Base-by-base conservation (phyloP, 306 rosid genomes). In the Boehmeria nivea region DNA sequence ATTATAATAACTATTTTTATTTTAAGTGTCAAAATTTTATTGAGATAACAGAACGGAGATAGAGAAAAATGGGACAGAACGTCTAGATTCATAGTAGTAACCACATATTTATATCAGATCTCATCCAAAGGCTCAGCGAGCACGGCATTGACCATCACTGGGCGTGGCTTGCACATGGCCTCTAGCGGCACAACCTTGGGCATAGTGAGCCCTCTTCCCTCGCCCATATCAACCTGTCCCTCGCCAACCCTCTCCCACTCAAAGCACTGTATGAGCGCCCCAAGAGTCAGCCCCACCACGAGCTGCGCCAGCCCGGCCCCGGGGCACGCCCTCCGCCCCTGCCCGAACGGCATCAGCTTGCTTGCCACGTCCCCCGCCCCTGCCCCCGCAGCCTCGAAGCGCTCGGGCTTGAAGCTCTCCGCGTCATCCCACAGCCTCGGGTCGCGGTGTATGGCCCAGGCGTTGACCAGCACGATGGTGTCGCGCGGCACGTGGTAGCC, bases 391-490 rank as follows among this genome's bases (percentile, higher is more conserved):
- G n/a, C 17, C 45, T 40, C 16, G 17, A 40, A 40, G 8, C 45
- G 15, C 45, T 40, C 45, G 1, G 45, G 45, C n/a, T 11, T 40
- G 17, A 40, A 40, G 16, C 17, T n/a, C 45, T 40, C 45, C 17
- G 45, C n/a, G n/a, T 1, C 2, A 4, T 40, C 45, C 45, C 45
- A 40, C 45, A 40, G 45, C 45, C 5, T 5, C 1, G 45, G 45
- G 45, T 40, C 45, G 15, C 45, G 15, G 45, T 40, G 45, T 10
- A 40, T 40, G 45, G 45, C 15, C 45, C 45, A 40, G 8, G 45
- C 45, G 45, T 40, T 40, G 16, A 40, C 45, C 8, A 40, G 45
- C 45, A 40, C 45, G 45, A 40, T 40, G 16, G 45, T 40, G 45
- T n/a, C 45, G 6, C 17, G 6, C 2, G 45, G 45, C 45, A 40